phyloP scores from a whole-genome alignment of 129 eudicot species.

The Flaveria bidentis region DNA sequence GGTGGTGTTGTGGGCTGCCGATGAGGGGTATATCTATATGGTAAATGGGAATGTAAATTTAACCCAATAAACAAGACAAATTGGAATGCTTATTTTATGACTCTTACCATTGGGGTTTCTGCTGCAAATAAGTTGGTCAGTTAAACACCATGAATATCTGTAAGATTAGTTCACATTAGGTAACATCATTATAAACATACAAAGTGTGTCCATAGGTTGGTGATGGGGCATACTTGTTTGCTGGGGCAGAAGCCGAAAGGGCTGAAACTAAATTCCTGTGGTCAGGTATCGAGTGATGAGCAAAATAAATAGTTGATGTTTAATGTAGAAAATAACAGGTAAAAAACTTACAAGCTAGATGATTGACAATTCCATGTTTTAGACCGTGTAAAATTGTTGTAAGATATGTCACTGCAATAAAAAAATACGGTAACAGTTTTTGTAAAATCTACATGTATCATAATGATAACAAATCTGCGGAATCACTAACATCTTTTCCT shows the following conservation, averaged over 20 bases:
- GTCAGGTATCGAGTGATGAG: constrained; percentile 11
- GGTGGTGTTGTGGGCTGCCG: too few relatives aligned
- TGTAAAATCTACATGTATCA: background rate
- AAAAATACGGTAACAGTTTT: constrained; percentile 2
- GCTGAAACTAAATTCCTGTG: constrained; percentile 70
- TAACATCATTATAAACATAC: background rate
- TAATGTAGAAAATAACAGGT: background rate
- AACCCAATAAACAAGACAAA: too few relatives aligned
- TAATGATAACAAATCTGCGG: background rate
- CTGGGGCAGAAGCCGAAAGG: constrained; percentile 45
- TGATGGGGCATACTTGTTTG: constrained; percentile 47
- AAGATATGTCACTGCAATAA: constrained; percentile 60
- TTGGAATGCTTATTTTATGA: background rate
- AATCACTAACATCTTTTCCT: constrained; percentile 42
- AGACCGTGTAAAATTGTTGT: constrained; percentile 60
- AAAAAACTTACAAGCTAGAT: constrained; percentile 51
- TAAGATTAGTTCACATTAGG: constrained; percentile 13
- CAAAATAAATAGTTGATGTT: background rate
- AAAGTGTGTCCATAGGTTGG: constrained; percentile 13
- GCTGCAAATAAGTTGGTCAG: constrained; percentile 57
- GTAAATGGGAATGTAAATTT: too few relatives aligned
- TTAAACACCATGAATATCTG: constrained; percentile 68
- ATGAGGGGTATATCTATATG: too few relatives aligned
- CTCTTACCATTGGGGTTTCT: constrained; percentile 47
- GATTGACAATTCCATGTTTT: constrained; percentile 38